phyloP scores from a whole-genome alignment of 768 basidiomycete species.

The Boletus huronensis region DNA sequence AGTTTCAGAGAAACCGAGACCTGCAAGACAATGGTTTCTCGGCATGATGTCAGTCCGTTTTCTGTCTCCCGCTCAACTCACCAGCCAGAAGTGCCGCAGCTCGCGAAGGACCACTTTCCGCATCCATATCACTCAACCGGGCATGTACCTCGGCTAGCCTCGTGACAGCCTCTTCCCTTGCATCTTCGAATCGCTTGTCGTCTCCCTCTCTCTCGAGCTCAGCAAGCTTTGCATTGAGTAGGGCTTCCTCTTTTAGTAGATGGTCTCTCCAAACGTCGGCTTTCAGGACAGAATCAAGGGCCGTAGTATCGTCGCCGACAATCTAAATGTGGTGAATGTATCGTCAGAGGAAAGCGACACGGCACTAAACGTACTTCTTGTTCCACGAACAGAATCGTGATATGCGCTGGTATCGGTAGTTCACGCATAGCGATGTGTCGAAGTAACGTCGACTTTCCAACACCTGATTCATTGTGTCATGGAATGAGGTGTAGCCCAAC shows the following conservation, averaged over 20 bases:
- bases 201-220: constrained; percentile 72
- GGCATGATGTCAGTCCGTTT: background rate
- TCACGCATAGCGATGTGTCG: constrained; percentile 94
- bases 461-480: constrained; percentile 43
- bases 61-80: constrained; percentile 24
- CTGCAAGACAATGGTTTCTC: constrained; percentile 33
- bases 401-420: constrained; percentile 88
- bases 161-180: constrained; percentile 77
- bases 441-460: constrained; percentile 95
- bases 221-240: constrained; percentile 68
- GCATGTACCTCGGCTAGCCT: constrained; percentile 87
- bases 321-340: constrained; percentile 46
- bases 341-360: background rate
- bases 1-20: constrained; percentile 85
- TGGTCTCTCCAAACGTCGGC: constrained; percentile 99
- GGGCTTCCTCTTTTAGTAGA: constrained; percentile 77
- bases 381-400: constrained; percentile 96
- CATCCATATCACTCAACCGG: constrained; percentile 95
- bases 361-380: constrained; percentile 66
- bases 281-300: constrained; percentile 93
- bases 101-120: constrained; percentile 92
- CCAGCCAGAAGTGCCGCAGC: constrained; percentile 88
- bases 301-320: constrained; percentile 87
- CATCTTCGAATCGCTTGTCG: constrained; percentile 78
- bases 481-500: background rate